These are phyloP conservation scores for Moesziomyces antarcticus DNA, from an alignment of 1,284 basidiomycete species.

Conservation along the genomic window DNA sequence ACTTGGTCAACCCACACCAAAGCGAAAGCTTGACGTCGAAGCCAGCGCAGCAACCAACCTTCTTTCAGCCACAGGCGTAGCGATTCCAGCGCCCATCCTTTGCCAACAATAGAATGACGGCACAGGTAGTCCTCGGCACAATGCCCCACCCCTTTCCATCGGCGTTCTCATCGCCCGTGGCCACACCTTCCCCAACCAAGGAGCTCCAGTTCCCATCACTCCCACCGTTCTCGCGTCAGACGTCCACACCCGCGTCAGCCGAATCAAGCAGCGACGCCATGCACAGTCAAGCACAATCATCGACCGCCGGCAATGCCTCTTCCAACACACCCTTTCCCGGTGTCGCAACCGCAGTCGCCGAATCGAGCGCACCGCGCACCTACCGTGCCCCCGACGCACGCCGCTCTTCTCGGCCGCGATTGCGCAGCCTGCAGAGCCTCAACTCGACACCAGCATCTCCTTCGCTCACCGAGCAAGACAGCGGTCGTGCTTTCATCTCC, in stretches of 20 bases:
- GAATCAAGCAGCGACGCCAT: constrained; percentile 6
- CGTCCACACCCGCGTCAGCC: background rate
- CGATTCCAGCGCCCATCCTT: too few relatives aligned
- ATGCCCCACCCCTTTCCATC: constrained; percentile 40
- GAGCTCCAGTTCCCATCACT: constrained; percentile 21
- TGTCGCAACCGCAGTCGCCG: background rate
- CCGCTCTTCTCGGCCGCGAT: constrained; percentile 25
- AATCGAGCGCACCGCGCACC: constrained; percentile 5
- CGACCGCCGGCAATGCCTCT: background rate
- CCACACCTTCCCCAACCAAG: constrained; percentile 37
- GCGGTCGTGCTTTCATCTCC: constrained; percentile 30
- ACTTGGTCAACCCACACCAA: background rate
- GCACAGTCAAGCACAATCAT: background rate
- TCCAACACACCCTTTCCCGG: background rate
- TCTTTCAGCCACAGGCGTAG: too few relatives aligned
- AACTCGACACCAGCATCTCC: constrained; percentile 44
- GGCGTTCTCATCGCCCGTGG: constrained; percentile 29
- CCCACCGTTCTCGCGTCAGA: constrained; percentile 4
- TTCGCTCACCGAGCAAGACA: constrained; percentile 40
- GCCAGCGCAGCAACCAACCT: too few relatives aligned
- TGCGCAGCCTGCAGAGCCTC: constrained; percentile 44
- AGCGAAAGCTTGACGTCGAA: too few relatives aligned
- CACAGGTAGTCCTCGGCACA: constrained; percentile 33
- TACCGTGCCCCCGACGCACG: constrained; percentile 9
- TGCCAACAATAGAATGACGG: constrained; percentile 23